phyloP scores from a whole-genome alignment of 2,329 filamentous ascomycete species.

The Basipetospora chlamydospora region DNA sequence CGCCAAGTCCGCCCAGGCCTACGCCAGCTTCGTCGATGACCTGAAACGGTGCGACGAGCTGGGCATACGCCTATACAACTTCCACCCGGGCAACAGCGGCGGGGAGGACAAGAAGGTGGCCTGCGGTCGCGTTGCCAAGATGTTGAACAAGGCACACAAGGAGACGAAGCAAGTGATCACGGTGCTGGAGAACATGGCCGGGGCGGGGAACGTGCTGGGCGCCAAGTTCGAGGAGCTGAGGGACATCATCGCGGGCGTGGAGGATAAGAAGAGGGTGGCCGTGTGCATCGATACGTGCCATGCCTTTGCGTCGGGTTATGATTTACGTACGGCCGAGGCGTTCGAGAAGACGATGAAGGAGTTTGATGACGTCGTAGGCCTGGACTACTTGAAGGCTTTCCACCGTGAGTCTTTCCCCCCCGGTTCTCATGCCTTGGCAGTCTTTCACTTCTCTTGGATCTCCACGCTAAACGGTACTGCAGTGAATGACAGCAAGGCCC shows the following conservation, averaged over 20 bases:
- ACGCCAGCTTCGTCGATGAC: slow-evolving; percentile 75
- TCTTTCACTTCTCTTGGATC: neutral
- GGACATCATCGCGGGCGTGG: slow-evolving; percentile 66
- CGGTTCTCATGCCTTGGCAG: neutral
- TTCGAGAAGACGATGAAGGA: slow-evolving; percentile 60
- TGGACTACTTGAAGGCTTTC: slow-evolving; percentile 67
- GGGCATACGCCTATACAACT: slow-evolving; percentile 89
- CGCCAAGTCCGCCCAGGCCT: slow-evolving; percentile 72
- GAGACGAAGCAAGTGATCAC: slow-evolving; percentile 67
- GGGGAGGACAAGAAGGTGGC: slow-evolving; percentile 53
- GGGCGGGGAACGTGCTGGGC: slow-evolving; percentile 75
- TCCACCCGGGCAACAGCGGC: slow-evolving; percentile 80
- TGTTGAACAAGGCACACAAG: slow-evolving; percentile 69
- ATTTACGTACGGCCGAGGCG: slow-evolving; percentile 59
- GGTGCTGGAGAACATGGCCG: slow-evolving; percentile 91
- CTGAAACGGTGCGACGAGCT: slow-evolving; percentile 71
- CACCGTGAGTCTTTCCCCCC: slow-evolving; percentile 32
- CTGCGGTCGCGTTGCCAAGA: slow-evolving; percentile 62
- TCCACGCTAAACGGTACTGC: neutral
- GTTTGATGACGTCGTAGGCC: slow-evolving; percentile 66
- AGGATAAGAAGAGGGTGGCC: slow-evolving; percentile 72
- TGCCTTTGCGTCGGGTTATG: slow-evolving; percentile 86
- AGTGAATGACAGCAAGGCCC: slow-evolving; percentile 92
- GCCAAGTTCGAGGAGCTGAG: slow-evolving; percentile 73
- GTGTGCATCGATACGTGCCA: slow-evolving; percentile 97